A percentile compares a stretch with the other conserved stretches of the same genome.
These are phyloP conservation scores for Adansonia grandidieri DNA, from an alignment of 441 rosid species.

Conservation along the genomic window DNA sequence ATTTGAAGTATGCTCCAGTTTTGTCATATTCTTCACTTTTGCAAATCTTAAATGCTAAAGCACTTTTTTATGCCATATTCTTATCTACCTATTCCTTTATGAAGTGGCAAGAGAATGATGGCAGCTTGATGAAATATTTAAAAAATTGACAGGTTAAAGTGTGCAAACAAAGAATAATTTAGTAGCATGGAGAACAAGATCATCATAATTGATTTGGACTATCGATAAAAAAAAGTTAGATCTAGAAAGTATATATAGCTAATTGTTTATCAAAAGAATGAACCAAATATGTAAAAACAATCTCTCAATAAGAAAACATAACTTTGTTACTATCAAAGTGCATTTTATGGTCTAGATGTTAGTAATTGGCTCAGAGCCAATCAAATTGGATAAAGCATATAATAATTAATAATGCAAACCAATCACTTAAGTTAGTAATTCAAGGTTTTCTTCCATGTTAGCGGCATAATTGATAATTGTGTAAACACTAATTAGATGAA, in stretches of 20 bases:
- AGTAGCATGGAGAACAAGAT: neutral
- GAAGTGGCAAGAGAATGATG: neutral
- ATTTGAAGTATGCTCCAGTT: too few relatives aligned
- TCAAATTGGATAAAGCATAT: too few relatives aligned
- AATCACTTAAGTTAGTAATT: too few relatives aligned
- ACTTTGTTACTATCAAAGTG: neutral
- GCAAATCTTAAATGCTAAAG: too few relatives aligned
- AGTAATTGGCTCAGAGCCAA: too few relatives aligned
- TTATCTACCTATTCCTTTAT: too few relatives aligned
- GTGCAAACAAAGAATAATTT: neutral
- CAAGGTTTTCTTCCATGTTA: too few relatives aligned
- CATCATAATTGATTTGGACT: neutral
- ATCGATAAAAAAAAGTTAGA: neutral
- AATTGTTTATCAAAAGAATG: neutral
- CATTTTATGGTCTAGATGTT: neutral
- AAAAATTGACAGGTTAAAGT: neutral
- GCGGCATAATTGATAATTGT: too few relatives aligned
- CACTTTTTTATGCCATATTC: too few relatives aligned
- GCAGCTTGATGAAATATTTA: neutral
- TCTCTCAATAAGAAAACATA: neutral
- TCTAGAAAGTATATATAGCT: neutral
- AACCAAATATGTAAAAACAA: neutral
- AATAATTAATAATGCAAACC: too few relatives aligned
- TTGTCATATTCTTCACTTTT: too few relatives aligned
- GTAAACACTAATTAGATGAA: too few relatives aligned